Evolutionary conservation across 306 rosid genomes (phyloP), one percentile per base, ranked within the genome.

Genomic region (Medicago ruthenica): DNA sequence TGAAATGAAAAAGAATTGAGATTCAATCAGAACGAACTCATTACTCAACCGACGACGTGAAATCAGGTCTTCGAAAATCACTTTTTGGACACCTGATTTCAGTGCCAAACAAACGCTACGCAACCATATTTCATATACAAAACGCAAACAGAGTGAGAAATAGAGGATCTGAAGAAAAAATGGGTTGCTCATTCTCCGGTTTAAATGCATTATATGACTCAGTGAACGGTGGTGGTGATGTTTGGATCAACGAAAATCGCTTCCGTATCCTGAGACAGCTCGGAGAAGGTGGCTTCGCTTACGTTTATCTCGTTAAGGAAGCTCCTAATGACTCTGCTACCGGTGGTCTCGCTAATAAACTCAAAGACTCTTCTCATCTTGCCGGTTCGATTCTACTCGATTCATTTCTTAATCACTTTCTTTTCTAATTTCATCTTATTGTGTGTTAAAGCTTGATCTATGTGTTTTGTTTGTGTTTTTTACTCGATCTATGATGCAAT

Each of bases 261-360:
- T 92, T 96, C 94, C 92, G 84, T 76, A 79, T 96, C 84, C 79
- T 96, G 18, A 82, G 97, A 83, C 97, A 92, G 89, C 99, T 96
- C 75, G 99, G 97, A 2, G 99, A 96, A 86, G 99, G 99, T 53
- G 99, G 96, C n/a, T 92, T 92, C 83, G 96, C 99, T 62, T 92
- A 63, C 31, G 98, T 92, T 58, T 96, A 69, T 79, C 80, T 96
- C 67, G 96, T 96, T 81, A 92, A 89, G 87, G 99, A 92, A 86
- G 74, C 85, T 9, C 71, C 75, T 64, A 4, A 91, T 7, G 97
- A 90, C 58, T 78, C 89, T 42, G 79, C 82, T 60, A 45, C 75
- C 42, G 81, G 79, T 54, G 92, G 91, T 48, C 79, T 96, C 53
- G 85, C 92, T 41, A 79, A 83, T 50, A 96, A 89, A 80, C 80